Percentiles rank a stretch among this genome's conserved stretches.
Conservation (phyloP, 148 eudicot species). For the Silene conica region DNA sequence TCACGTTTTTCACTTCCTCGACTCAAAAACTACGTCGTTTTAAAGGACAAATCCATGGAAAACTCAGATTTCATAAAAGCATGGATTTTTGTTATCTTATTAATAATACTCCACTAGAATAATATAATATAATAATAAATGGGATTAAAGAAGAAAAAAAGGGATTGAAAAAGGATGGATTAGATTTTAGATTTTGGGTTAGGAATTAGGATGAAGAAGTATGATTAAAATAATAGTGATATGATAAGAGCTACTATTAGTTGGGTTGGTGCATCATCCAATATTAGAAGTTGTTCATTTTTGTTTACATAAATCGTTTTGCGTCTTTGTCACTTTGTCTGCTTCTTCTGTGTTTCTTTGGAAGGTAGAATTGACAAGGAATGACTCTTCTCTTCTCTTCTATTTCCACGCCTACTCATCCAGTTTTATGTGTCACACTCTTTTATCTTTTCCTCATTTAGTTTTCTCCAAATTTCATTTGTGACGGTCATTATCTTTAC, state of each 20-base stretch:
- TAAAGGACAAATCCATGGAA: slow-evolving; percentile 5
- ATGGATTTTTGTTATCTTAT: not conserved
- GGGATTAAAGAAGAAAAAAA: not conserved
- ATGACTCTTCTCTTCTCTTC: not conserved
- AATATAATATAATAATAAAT: too few species aligned
- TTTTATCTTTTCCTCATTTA: not conserved
- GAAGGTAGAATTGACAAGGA: not conserved
- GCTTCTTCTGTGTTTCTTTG: not conserved
- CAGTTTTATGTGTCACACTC: slow-evolving; percentile 3
- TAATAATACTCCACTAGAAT: not conserved
- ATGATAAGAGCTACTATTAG: slow-evolving; percentile 2
- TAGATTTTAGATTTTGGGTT: not conserved
- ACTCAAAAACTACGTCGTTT: not conserved
- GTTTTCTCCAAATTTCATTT: too few species aligned
- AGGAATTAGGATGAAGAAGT: not conserved
- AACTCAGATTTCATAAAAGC: not conserved
- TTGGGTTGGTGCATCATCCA: slow-evolving; percentile 3
- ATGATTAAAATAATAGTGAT: not conserved
- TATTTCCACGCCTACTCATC: not conserved
- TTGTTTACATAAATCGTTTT: not conserved
- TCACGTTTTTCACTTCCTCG: not conserved
- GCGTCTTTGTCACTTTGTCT: slow-evolving; percentile 10
- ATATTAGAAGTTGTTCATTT: not conserved
- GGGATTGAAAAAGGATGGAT: not conserved
- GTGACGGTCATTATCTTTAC: too few species aligned